Evolutionary conservation across 2,329 filamentous ascomycete genomes (phyloP).

Genomic region (Epichloe sp.): DNA sequence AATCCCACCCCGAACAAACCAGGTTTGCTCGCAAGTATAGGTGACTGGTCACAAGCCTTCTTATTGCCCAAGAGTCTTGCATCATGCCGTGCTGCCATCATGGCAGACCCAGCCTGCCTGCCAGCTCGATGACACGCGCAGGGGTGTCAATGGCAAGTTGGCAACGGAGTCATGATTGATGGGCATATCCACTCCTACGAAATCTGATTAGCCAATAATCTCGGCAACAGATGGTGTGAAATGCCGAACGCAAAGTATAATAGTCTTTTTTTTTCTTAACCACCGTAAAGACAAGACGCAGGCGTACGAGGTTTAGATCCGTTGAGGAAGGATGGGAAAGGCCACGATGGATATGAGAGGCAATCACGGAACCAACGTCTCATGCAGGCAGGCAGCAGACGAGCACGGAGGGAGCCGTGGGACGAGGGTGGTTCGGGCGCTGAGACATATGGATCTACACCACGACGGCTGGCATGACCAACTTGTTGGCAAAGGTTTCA

Average conservation of each 20-base stretch:
- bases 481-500: not conserved
- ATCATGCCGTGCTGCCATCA: not conserved
- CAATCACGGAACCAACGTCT: not conserved
- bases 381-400: not conserved
- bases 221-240: not conserved
- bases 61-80: not conserved
- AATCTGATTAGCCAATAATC: not conserved
- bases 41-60: not conserved
- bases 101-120: not conserved
- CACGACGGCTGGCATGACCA: not conserved
- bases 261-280: not conserved
- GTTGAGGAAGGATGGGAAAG: too few species aligned
- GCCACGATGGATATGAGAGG: too few species aligned
- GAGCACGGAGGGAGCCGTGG: not conserved
- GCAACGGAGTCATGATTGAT: not conserved
- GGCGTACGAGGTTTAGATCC: too few species aligned
- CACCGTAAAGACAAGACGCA: not conserved
- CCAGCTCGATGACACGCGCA: not conserved
- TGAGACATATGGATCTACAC: constrained; percentile 3
- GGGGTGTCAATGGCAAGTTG: not conserved
- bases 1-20: too few species aligned
- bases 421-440: constrained; percentile 12
- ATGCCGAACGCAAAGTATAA: not conserved
- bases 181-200: not conserved
- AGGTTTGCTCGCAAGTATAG: too few species aligned